Conservation (phyloP, 352 stramenopile genomes). For the Pythium biforme region DNA sequence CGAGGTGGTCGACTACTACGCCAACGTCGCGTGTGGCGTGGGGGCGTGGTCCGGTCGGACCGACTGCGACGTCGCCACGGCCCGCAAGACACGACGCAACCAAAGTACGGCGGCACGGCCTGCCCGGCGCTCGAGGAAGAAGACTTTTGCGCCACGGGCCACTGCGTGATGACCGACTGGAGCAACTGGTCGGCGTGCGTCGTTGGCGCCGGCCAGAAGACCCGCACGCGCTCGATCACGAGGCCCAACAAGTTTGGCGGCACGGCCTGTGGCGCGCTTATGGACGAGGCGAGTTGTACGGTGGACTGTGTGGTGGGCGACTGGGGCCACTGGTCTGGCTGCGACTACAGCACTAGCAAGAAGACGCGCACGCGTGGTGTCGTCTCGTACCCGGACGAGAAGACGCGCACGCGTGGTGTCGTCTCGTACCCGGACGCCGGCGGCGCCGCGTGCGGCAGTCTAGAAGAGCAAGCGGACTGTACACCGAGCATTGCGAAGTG, state of each 20-base stretch:
- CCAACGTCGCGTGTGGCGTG: too few species aligned
- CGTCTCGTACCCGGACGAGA: too few species aligned
- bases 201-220: constrained; percentile 35
- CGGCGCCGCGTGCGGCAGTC: constrained; percentile 24
- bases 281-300: constrained; percentile 23
- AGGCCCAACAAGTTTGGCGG: constrained; percentile 28
- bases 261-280: constrained; percentile 20
- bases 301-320: constrained; percentile 35
- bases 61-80: constrained; percentile 11
- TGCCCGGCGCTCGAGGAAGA: constrained; percentile 43
- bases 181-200: constrained; percentile 39
- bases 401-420: constrained; percentile 29
- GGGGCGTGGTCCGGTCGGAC: constrained; percentile 42
- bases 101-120: constrained; percentile 34
- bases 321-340: constrained; percentile 41
- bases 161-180: constrained; percentile 54
- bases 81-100: constrained; percentile 39
- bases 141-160: constrained; percentile 34
- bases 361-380: too few species aligned
- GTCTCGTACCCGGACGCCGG: constrained; percentile 25
- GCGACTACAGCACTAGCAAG: constrained; percentile 37
- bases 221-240: constrained; percentile 29
- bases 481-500: constrained; percentile 40
- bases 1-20: too few species aligned
- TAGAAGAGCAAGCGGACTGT: constrained; percentile 31